Conservation (phyloP, 495 filamentous ascomycete genomes). For the Talaromyces wortmannii region DNA sequence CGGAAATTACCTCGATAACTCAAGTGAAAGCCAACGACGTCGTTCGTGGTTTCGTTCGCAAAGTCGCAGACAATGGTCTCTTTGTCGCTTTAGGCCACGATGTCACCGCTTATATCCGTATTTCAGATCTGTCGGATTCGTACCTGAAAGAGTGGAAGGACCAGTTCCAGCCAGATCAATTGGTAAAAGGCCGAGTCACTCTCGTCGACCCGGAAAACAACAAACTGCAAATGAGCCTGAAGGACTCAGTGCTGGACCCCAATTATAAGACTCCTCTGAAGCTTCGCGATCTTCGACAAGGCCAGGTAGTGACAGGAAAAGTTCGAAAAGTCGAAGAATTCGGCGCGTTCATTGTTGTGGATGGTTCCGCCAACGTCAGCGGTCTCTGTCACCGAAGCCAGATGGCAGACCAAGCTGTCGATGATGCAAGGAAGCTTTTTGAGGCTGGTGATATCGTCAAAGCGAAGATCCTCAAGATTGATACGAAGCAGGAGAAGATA, state of each 20-base stretch:
- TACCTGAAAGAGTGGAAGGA: conserved; percentile 95
- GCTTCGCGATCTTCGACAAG: conserved; percentile 66
- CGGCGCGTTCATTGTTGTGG: conserved; percentile 87
- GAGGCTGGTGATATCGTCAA: conserved; percentile 86
- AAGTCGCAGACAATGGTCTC: conserved; percentile 76
- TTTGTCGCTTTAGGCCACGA: conserved; percentile 75
- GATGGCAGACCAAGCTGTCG: conserved; percentile 73
- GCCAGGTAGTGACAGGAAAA: conserved; percentile 79
- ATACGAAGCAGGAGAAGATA: conserved; percentile 64
- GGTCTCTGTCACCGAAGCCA: conserved; percentile 88
- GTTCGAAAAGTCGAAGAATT: conserved; percentile 90
- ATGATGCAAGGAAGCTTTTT: conserved; percentile 77
- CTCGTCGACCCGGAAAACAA: conserved; percentile 54
- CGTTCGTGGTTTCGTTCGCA: conserved; percentile 82
- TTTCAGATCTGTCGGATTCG: conserved; percentile 82
- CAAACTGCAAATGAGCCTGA: conserved; percentile 79
- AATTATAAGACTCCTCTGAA: conserved; percentile 63
- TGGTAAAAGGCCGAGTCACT: conserved; percentile 81
- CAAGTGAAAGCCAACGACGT: conserved; percentile 75
- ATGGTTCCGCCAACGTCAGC: conserved; percentile 76
- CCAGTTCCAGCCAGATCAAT: conserved; percentile 74
- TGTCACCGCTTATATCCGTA: conserved; percentile 72
- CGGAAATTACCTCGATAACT: conserved; percentile 59
- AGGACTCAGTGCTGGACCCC: conserved; percentile 73
- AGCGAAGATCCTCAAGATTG: conserved; percentile 75